Evolutionary conservation across 2,329 filamentous ascomycete species (phyloP).

Genomic region (Elsinoe necatrix): DNA sequence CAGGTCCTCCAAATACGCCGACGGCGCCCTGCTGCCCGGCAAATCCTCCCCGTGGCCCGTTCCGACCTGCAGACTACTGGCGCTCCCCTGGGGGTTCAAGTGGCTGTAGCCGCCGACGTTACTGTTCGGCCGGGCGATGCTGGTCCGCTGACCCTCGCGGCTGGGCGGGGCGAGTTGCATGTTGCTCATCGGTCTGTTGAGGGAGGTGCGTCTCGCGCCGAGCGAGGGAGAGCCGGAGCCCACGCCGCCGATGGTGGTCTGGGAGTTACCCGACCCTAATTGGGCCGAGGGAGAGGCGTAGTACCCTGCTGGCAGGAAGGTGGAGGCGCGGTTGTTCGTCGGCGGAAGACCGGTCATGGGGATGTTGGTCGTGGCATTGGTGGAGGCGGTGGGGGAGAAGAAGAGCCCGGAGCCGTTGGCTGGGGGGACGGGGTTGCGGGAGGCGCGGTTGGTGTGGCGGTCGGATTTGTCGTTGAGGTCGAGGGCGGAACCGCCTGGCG

Average conservation of each 20-base stretch:
- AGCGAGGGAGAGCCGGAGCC: constrained; percentile 28
- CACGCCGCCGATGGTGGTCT: constrained; percentile 35
- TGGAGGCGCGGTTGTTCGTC: constrained; percentile 55
- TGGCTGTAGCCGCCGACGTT: constrained; percentile 1
- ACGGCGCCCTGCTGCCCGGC: constrained; percentile 65
- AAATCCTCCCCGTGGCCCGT: constrained; percentile 44
- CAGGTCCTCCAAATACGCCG: constrained; percentile 81
- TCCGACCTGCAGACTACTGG: constrained; percentile 28
- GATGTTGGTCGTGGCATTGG: constrained; percentile 30
- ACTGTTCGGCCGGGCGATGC: constrained; percentile 9
- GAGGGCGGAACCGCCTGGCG: constrained; percentile 41
- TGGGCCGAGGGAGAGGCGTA: constrained; percentile 62
- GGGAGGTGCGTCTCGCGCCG: constrained; percentile 24
- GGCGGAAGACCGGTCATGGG: constrained; percentile 17
- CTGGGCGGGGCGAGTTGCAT: constrained; percentile 17
- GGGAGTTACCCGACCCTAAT: constrained; percentile 33
- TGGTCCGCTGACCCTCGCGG: constrained; percentile 17
- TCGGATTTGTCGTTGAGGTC: constrained; percentile 21
- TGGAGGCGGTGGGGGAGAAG: constrained; percentile 82
- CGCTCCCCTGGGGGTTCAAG: constrained; percentile 29
- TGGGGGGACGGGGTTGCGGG: not conserved
- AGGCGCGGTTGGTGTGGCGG: constrained; percentile 5
- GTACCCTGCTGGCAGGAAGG: constrained; percentile 84
- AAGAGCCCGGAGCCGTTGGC: constrained; percentile 58
- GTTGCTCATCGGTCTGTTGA: constrained; percentile 18